Base-by-base conservation (phyloP, 768 basidiomycete genomes). In the Suillus discolor region DNA sequence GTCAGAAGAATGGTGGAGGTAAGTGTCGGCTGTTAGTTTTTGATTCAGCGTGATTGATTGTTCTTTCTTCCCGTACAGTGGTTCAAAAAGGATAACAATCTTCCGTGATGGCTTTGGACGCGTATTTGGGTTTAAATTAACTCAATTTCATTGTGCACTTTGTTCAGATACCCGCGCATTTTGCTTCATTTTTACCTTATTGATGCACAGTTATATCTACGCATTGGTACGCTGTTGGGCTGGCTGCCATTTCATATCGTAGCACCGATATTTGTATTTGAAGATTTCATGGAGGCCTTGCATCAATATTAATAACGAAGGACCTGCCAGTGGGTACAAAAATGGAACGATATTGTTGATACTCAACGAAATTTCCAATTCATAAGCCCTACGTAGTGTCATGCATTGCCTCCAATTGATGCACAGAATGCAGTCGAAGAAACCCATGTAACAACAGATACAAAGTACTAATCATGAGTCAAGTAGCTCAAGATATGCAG, bases 1-100 rank as follows among this genome's bases (percentile, higher is more conserved):
- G 84, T 97, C 60, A 84, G 86, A 78, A 83, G 82, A 68, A 92
- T 89, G 77, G 85, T 94, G 4, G 89, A 90, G 76, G 92, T 92
- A 69, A 65, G 89, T 78, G 25, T 42, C 1, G 28, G 4, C n/a
- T 4, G 15, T 49, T 23, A 8, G 6, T 23, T 31, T 36, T 41
- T 1, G 6, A 16, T 28, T 25, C 25, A 6, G 41, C 25, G 42
- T 15, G 42, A 25, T 25, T 44, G 23, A 53, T 63, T n/a, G 6
- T 13, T 28, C n/a, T 31, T 1, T n/a, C 38, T n/a, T 41, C 25
- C 39, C n/a, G 31, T 7, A n/a, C 39, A 76, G 75, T 75, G 65
- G 67, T 76, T 76, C 66, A 76, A 78, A 64, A 66, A 64, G 25
- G 77, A 76, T 61, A 78, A 78, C 0, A 65, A 70, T 23, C 68